Conservation (phyloP, 1,284 basidiomycete genomes). For the Meira miltonrushii region DNA sequence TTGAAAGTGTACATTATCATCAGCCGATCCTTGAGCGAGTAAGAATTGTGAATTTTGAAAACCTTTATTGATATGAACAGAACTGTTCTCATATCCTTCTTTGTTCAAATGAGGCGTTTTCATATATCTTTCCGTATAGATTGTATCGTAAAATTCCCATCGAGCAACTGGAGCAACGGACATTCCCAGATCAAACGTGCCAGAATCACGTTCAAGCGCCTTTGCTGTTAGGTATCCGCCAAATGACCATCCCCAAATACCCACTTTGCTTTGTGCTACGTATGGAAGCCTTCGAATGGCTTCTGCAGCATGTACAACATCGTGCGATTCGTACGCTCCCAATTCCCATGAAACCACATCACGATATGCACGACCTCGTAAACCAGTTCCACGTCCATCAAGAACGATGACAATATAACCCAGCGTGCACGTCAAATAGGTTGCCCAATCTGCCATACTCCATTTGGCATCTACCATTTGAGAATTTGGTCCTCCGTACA, state of each 20-base stretch:
- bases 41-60: conserved; percentile 74
- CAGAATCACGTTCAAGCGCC: conserved; percentile 61
- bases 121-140: conserved; percentile 98
- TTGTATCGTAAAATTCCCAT: conserved; percentile 54
- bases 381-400: conserved; percentile 91
- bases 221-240: conserved; percentile 42
- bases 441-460: conserved; percentile 62
- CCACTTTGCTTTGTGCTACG: conserved; percentile 76
- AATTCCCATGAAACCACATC: conserved; percentile 78
- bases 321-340: conserved; percentile 76
- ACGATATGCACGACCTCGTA: conserved; percentile 72
- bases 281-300: conserved; percentile 58
- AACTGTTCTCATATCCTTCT: conserved; percentile 75
- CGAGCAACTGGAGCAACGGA: conserved; percentile 64
- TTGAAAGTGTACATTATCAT: conserved; percentile 64
- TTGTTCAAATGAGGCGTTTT: conserved; percentile 70
- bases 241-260: conserved; percentile 58
- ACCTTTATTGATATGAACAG: conserved; percentile 75
- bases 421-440: conserved; percentile 73
- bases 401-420: conserved; percentile 81
- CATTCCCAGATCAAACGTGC: conserved; percentile 81
- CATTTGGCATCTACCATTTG: conserved; percentile 53
- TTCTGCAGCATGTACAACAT: conserved; percentile 76
- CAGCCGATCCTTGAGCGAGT: conserved; percentile 70
- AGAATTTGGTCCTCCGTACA: conserved; percentile 80